Conservation (phyloP, 2,329 filamentous ascomycete genomes). For the Sclerotinia sclerotiorum region DNA sequence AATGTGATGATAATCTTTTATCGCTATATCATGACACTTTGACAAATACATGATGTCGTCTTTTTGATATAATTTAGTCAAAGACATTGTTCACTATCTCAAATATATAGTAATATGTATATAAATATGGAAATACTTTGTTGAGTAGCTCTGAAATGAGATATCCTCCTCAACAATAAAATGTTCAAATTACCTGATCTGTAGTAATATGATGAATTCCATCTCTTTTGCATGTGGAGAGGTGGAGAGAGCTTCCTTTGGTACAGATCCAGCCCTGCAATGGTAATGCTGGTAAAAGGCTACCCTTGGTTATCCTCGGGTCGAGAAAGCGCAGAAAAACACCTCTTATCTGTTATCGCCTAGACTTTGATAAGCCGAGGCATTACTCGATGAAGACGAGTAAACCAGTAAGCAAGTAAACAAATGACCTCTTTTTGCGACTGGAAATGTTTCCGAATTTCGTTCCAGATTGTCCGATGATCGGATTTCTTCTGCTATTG, state of each 20-base stretch:
- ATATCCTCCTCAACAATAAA: not conserved
- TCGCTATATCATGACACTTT: not conserved
- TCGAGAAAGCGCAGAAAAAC: not conserved
- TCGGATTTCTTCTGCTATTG: not conserved
- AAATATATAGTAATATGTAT: not conserved
- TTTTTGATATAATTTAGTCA: not conserved
- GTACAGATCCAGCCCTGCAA: not conserved
- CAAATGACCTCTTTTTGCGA: not conserved
- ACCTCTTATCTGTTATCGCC: constrained; percentile 22
- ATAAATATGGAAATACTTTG: not conserved
- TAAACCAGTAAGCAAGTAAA: not conserved
- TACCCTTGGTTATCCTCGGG: constrained; percentile 11
- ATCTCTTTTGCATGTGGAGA: constrained; percentile 6
- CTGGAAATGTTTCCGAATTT: not conserved
- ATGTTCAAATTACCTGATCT: not conserved
- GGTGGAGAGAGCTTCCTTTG: not conserved
- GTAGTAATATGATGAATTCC: not conserved
- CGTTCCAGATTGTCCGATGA: constrained; percentile 1
- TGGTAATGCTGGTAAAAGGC: not conserved
- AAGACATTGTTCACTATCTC: not conserved
- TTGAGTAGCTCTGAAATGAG: not conserved
- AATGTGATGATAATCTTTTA: too few relatives aligned
- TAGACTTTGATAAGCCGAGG: constrained; percentile 17
- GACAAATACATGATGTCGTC: constrained; percentile 12
- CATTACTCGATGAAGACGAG: constrained; percentile 6